Evolutionary conservation across 441 rosid species (phyloP).

Genomic region (Jatropha podagrica): DNA sequence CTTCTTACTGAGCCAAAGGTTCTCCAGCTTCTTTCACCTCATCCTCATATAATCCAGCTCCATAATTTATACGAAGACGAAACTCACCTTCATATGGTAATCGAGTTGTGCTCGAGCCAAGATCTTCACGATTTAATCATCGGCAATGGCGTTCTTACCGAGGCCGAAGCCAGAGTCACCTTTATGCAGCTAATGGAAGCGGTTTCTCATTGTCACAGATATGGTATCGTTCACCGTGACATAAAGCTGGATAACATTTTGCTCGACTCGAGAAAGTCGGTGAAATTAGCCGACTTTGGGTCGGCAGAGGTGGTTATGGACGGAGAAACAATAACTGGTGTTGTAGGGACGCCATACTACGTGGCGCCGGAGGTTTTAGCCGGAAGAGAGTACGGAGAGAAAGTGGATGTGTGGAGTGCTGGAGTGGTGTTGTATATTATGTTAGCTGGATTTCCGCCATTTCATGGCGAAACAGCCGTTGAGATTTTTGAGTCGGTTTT

Average conservation of each 20-base stretch:
- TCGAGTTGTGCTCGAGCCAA: slow-evolving; percentile 47
- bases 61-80: slow-evolving; percentile 47
- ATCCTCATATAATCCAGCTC: slow-evolving; percentile 47
- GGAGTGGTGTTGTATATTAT: slow-evolving; percentile 78
- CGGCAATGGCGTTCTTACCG: slow-evolving; percentile 32
- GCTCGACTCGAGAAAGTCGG: slow-evolving; percentile 30
- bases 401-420: slow-evolving; percentile 87
- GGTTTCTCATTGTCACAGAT: slow-evolving; percentile 52
- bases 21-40: slow-evolving; percentile 47
- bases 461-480: slow-evolving; percentile 60
- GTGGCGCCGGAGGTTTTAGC: slow-evolving; percentile 86
- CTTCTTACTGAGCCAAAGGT: slow-evolving; percentile 59
- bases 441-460: slow-evolving; percentile 86
- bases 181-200: slow-evolving; percentile 48
- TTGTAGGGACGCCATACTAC: slow-evolving; percentile 93
- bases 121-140: slow-evolving; percentile 46
- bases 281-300: slow-evolving; percentile 62
- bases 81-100: slow-evolving; percentile 51
- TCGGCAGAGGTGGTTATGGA: slow-evolving; percentile 45
- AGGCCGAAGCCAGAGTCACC: slow-evolving; percentile 36
- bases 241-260: slow-evolving; percentile 67
- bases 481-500: slow-evolving; percentile 77
- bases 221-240: slow-evolving; percentile 65
- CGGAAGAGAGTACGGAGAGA: slow-evolving; percentile 62
- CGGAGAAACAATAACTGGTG: slow-evolving; percentile 43